Evolutionary conservation across 2,329 filamentous ascomycete genomes (phyloP), one percentile per base, ranked within the genome.

Genomic region (Colletotrichum truncatum): DNA sequence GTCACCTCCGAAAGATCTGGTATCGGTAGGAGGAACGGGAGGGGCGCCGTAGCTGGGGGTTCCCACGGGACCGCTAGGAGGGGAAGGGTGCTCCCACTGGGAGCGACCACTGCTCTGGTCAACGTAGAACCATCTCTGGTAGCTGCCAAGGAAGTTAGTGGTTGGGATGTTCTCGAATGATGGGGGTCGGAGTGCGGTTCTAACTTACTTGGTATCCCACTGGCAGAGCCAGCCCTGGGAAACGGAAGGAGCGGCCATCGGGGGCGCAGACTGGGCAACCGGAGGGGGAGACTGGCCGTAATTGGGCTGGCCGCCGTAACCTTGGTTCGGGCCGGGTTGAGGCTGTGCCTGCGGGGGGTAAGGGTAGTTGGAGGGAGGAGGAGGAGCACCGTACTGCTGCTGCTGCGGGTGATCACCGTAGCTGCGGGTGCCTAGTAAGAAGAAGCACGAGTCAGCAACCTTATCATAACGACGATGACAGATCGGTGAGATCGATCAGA

Each of bases 41-140:
- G 62, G 55, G 32, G 61, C 55, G 41, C 41, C 55, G 46, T 49
- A 65, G 28, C 60, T 46, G 30, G 61, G 57, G 30, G 52, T 39
- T 39, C 55, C 63, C n/a, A 62, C 51, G 30, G 51, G 51, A 8
- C 55, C 51, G 62, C 43, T 46, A 46, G 62, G 62, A 52, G 65
- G 56, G 21, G 65, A 70, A 14, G 89, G 88, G 14, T 83, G 80
- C 67, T 90, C 87, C 89, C 89, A 91, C 75, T 91, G 88, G 0
- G 87, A 85, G 63, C 83, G 84, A 18, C 88, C 87, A 11, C 87
- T 87, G 48, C 85, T 80, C 61, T 87, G 78, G 74, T 91, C 88
- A 61, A 88, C 81, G 72, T 89, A 92, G 78, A 87, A 91, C 80
- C 87, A 91, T 59, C 87, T 85, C 72, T 89, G 85, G 65, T 82